Evolutionary conservation across 179 eudicot species (phyloP).

Genomic region (Actinidia arguta): DNA sequence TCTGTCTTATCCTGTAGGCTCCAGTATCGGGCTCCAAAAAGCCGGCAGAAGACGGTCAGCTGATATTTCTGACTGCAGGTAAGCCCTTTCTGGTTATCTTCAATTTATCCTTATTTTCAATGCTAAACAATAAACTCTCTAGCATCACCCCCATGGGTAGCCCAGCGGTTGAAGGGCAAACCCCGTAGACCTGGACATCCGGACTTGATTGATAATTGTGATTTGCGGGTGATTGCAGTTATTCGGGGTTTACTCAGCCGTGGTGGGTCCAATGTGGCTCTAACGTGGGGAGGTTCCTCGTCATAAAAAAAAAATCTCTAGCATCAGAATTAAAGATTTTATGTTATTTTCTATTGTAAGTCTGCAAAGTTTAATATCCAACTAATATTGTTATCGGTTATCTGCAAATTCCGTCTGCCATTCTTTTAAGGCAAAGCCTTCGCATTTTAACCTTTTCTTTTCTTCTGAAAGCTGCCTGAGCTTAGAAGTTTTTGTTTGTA

Average conservation of each 20-base stretch:
- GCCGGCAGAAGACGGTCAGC: constrained; percentile 96
- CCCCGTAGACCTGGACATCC: too few relatives aligned
- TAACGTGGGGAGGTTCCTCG: too few relatives aligned
- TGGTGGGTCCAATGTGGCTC: too few relatives aligned
- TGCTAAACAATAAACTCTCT: not conserved
- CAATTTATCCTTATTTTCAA: not conserved
- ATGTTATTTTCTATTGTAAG: too few relatives aligned
- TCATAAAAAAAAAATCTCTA: too few relatives aligned
- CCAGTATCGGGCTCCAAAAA: constrained; percentile 98
- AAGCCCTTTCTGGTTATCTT: not conserved
- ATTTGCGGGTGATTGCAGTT: too few relatives aligned
- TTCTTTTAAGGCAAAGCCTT: not conserved
- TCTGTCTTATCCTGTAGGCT: constrained; percentile 53
- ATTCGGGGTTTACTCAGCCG: too few relatives aligned
- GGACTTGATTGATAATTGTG: too few relatives aligned
- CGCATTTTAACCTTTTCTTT: not conserved
- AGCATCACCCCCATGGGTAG: not conserved
- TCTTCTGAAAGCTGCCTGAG: not conserved
- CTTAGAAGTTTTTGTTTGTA: not conserved
- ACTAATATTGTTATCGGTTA: not conserved
- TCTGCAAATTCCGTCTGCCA: not conserved
- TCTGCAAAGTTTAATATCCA: not conserved
- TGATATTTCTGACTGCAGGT: constrained; percentile 96
- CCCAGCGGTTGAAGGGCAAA: too few relatives aligned
- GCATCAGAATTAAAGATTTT: too few relatives aligned